These are phyloP conservation scores for Mortierella polycephala DNA, from an alignment of 371 early-diverging fungal species.

Conservation along the genomic window DNA sequence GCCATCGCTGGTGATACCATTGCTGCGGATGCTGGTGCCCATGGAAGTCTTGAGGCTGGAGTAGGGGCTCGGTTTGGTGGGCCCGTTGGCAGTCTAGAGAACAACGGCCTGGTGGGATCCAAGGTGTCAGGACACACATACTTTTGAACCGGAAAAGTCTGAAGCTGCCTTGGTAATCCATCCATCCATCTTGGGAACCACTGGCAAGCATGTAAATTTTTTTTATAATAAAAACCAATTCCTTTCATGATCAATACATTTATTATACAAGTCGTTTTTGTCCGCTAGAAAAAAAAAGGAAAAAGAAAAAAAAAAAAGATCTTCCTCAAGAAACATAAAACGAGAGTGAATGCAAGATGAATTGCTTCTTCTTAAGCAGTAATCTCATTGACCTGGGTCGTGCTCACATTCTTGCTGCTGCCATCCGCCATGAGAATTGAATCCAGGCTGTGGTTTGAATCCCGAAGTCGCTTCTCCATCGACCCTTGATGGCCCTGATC, in stretches of 20 bases:
- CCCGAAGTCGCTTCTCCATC: neutral
- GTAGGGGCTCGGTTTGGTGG: neutral
- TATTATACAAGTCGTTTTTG: neutral
- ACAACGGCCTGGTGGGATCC: neutral
- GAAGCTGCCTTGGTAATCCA: too few relatives aligned
- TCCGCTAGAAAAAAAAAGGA: neutral
- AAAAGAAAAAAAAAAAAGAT: neutral
- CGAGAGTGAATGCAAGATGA: too few relatives aligned
- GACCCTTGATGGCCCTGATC: constrained; percentile 19
- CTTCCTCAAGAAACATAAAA: neutral
- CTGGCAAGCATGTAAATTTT: neutral
- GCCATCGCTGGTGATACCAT: neutral
- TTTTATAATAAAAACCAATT: neutral
- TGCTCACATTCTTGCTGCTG: constrained; percentile 21
- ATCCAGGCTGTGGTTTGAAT: constrained; percentile 6
- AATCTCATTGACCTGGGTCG: constrained; percentile 24
- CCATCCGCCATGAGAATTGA: constrained; percentile 28
- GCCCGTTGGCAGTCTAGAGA: neutral
- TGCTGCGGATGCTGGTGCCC: neutral
- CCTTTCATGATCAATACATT: too few relatives aligned
- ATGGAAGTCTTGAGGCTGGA: neutral
- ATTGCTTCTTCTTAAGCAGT: neutral
- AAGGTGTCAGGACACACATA: neutral
- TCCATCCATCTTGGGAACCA: too few relatives aligned
- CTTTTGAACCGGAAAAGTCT: neutral